A percentile compares a stretch with the other conserved stretches of the same genome.
Evolutionary conservation across 495 filamentous ascomycete species (phyloP).

Genomic region (Penicillium antarcticum): DNA sequence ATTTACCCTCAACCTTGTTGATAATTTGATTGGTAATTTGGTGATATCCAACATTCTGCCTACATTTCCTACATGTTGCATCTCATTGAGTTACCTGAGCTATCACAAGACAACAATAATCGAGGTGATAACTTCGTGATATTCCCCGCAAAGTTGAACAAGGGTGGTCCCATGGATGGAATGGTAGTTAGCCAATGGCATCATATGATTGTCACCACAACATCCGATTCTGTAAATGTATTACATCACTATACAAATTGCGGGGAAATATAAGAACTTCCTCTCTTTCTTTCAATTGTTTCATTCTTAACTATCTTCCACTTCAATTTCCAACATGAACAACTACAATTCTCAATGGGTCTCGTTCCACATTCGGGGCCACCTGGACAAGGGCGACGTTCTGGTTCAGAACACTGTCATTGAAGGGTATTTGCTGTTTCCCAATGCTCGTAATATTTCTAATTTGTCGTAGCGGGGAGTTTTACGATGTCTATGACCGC

Average conservation of each 20-base stretch:
- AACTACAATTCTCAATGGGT: slow-evolving; percentile 37
- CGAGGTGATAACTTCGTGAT: background rate
- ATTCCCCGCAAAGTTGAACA: background rate
- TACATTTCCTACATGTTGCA: too few relatives aligned
- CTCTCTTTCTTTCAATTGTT: background rate
- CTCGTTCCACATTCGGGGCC: slow-evolving; percentile 38
- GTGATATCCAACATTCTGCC: too few relatives aligned
- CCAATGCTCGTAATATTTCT: background rate
- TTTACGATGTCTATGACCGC: slow-evolving; percentile 25
- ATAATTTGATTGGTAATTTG: too few relatives aligned
- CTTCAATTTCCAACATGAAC: background rate
- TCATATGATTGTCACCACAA: slow-evolving; percentile 1
- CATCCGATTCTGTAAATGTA: background rate
- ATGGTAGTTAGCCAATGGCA: background rate
- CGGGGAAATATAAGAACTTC: slow-evolving; percentile 2
- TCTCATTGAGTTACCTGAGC: too few relatives aligned
- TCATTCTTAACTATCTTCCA: background rate
- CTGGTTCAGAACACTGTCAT: slow-evolving; percentile 32
- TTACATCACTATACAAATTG: slow-evolving; percentile 3
- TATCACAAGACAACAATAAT: too few relatives aligned
- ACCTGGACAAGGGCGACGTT: slow-evolving; percentile 29
- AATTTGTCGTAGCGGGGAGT: slow-evolving; percentile 26
- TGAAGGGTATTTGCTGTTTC: slow-evolving; percentile 22
- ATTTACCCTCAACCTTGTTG: too few relatives aligned
- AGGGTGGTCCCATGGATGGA: background rate